A percentile compares a stretch with the other conserved stretches of the same genome.
These are phyloP conservation scores for Populus hybrid DNA, from an alignment of 441 rosid species.

Conservation along the genomic window DNA sequence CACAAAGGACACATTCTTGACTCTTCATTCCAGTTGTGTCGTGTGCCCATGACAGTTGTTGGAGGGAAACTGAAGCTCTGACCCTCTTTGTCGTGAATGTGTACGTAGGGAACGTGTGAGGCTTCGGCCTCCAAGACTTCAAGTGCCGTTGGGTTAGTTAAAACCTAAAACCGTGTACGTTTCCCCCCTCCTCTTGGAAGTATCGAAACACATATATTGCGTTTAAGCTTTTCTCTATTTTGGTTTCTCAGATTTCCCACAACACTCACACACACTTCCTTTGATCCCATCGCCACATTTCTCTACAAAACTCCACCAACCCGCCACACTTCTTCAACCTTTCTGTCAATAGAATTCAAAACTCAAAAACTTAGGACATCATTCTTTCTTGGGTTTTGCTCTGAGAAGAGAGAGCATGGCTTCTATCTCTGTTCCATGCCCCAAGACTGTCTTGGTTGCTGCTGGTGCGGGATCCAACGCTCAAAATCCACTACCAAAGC, in stretches of 20 bases:
- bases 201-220: slow-evolving; percentile 17
- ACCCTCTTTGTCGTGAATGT: background rate
- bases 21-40: background rate
- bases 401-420: slow-evolving; percentile 42
- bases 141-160: slow-evolving; percentile 5
- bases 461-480: slow-evolving; percentile 35
- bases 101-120: background rate
- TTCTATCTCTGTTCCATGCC: slow-evolving; percentile 54
- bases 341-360: background rate
- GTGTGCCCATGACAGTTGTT: background rate
- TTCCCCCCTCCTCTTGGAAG: slow-evolving; percentile 8
- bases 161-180: background rate
- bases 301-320: no score
- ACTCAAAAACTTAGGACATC: background rate
- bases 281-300: no score
- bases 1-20: background rate
- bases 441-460: slow-evolving; percentile 49
- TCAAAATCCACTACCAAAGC: slow-evolving; percentile 7
- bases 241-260: background rate
- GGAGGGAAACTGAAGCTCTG: background rate
- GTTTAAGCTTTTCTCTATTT: background rate
- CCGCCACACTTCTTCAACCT: no score
- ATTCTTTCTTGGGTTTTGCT: background rate
- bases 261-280: no score
- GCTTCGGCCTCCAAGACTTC: background rate